Evolutionary conservation across 768 basidiomycete genomes (phyloP), one percentile per base, ranked within the genome.

Genomic region (Trametes elegans): DNA sequence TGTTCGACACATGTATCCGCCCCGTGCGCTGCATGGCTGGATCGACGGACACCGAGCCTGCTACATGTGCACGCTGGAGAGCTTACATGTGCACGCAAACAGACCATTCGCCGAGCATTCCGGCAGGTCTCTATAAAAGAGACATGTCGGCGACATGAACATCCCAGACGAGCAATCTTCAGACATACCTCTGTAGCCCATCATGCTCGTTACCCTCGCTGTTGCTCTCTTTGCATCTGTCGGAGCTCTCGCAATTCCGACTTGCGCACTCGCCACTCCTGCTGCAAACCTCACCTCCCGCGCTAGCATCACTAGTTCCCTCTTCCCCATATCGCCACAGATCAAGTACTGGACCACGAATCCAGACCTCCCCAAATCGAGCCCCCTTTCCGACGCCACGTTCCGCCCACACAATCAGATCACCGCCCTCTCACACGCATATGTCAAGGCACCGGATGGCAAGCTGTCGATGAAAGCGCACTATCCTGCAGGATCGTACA

Each of bases 401-500:
- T 59, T 68, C 59, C 63, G 61, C 13, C 64, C 63, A 3, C 52
- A 49, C 40, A 65, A 65, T 27, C 26, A 57, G 28, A 64, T 66
- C 43, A 58, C 55, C 6, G 59, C 61, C 23, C 59, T 68, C 38
- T 26, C 64, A n/a, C 67, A 68, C 51, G 32, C 42, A 6, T 63
- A 62, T 49, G 62, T 66, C 11, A 50, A 49, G 14, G 67, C 68
- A 6, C 63, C 65, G 24, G 66, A 65, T 23, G 64, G 58, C 47
- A 51, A 58, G 43, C 35, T 49, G 23, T 63, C 67, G 1, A 64
- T 68, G 60, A 52, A 64, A 49, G 67, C 63, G 7, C 47, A 51
- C 51, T 68, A 60, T 55, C 61, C 65, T 11, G 53, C 77, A 62
- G 84, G 83, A 18, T 84, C 83, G 29, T 83, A 78, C 68, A 81